Evolutionary conservation across 176 grass and related monocot genomes (phyloP).

Genomic region (Canna indica): DNA sequence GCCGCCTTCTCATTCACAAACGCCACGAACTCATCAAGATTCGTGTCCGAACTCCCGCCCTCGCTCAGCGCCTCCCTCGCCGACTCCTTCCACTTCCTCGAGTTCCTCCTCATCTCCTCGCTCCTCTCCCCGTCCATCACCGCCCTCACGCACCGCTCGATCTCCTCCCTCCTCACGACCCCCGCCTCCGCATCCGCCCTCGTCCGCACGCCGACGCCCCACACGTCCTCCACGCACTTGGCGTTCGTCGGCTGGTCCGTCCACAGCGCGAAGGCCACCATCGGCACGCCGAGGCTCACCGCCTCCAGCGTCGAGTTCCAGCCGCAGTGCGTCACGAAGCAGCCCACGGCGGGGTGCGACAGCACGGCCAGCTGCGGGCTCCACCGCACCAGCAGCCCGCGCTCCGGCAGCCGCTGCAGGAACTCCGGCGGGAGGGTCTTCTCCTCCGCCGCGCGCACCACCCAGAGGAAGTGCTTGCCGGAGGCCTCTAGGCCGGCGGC

Average conservation of each 20-base stretch:
- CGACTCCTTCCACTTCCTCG: constrained; percentile 1
- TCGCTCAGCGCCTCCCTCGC: not conserved
- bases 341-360: constrained; percentile 4
- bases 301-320: constrained; percentile 24
- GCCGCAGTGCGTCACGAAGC: constrained; percentile 20
- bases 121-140: constrained; percentile 12
- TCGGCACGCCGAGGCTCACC: constrained; percentile 1
- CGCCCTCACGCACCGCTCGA: not conserved
- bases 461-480: constrained; percentile 39
- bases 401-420: not conserved
- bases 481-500: constrained; percentile 28
- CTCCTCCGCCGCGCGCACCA: not conserved
- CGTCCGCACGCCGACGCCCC: constrained; percentile 8
- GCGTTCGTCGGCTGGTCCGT: constrained; percentile 20
- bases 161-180: not conserved
- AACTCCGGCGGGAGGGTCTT: not conserved
- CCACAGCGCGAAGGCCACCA: constrained; percentile 1
- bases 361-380: constrained; percentile 16
- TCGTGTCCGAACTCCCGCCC: constrained; percentile 12
- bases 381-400: not conserved
- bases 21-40: not conserved
- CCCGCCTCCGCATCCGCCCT: not conserved
- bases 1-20: not conserved
- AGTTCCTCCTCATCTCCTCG: not conserved
- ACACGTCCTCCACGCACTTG: constrained; percentile 6